Evolutionary conservation across 176 grass and related monocot genomes (phyloP).

Genomic region (Lolium perenne): DNA sequence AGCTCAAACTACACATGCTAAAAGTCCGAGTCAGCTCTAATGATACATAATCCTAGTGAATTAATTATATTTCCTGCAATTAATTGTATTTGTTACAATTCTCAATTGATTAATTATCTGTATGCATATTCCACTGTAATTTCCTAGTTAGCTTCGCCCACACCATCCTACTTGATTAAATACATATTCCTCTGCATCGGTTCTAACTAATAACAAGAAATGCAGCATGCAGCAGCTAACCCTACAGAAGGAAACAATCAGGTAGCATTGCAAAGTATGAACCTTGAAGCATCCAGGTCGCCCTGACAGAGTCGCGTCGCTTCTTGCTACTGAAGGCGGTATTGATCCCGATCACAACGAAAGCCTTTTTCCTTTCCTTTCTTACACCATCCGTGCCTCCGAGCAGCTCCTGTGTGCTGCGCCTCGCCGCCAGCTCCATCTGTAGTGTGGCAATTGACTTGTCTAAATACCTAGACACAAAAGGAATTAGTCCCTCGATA

Average conservation of each 20-base stretch:
- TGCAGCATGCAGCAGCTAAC: neutral
- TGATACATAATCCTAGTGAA: neutral
- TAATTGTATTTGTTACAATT: neutral
- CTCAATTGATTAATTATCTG: neutral
- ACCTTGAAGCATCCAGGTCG: slow-evolving; percentile 99
- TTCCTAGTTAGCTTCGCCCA: neutral
- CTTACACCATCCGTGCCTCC: slow-evolving; percentile 35
- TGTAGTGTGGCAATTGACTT: slow-evolving; percentile 87
- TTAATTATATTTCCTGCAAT: too few relatives aligned
- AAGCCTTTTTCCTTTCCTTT: slow-evolving; percentile 66
- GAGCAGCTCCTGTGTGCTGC: slow-evolving; percentile 65
- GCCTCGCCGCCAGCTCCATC: slow-evolving; percentile 89
- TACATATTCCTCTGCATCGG: slow-evolving; percentile 19
- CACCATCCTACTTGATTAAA: slow-evolving; percentile 5
- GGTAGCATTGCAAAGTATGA: slow-evolving; percentile 9
- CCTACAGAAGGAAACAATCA: neutral
- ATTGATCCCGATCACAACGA: slow-evolving; percentile 87
- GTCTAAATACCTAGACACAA: slow-evolving; percentile 65
- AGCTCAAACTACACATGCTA: slow-evolving; percentile 8
- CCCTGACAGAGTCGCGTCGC: slow-evolving; percentile 90
- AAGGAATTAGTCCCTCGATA: slow-evolving; percentile 25
- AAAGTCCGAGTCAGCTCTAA: neutral
- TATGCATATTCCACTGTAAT: neutral
- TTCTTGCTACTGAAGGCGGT: slow-evolving; percentile 96
- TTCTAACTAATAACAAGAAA: slow-evolving; percentile 27